A percentile compares a stretch with the other conserved stretches of the same genome.
phyloP scores from a whole-genome alignment of 805 yeast species.

The Scheffersomyces spartinae region DNA sequence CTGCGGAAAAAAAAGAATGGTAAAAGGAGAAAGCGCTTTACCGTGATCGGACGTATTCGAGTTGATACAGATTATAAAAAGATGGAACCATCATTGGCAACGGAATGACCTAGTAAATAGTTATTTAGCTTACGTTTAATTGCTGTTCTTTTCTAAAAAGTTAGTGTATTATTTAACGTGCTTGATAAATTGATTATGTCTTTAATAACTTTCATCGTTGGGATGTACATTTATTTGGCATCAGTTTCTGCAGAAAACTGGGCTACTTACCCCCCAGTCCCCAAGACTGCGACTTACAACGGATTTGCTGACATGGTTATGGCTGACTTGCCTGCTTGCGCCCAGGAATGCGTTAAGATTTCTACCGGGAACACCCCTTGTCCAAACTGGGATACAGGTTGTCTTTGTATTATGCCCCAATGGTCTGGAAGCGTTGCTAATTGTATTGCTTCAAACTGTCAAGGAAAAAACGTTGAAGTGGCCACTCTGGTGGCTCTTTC shows the following conservation, averaged over 20 bases:
- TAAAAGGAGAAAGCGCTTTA: too few relatives aligned
- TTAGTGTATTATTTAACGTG: background rate
- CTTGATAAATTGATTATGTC: background rate
- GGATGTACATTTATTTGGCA: too few relatives aligned
- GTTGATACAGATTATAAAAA: too few relatives aligned
- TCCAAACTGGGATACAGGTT: conserved; percentile 43
- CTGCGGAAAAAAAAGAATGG: too few relatives aligned
- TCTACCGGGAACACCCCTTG: conserved; percentile 34
- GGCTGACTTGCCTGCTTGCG: conserved; percentile 28
- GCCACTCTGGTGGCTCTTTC: conserved; percentile 34
- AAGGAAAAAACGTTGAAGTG: conserved; percentile 20
- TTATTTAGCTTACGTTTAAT: too few relatives aligned
- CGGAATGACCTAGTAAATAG: too few relatives aligned
- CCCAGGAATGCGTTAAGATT: conserved; percentile 26
- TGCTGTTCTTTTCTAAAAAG: too few relatives aligned
- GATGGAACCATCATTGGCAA: too few relatives aligned
- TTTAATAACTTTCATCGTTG: background rate
- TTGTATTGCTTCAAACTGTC: conserved; percentile 28
- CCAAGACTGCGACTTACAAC: conserved; percentile 34
- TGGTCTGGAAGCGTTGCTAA: conserved; percentile 33
- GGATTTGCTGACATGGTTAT: conserved; percentile 38
- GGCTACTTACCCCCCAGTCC: conserved; percentile 34
- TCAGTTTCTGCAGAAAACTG: conserved; percentile 17
- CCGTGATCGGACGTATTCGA: too few relatives aligned
- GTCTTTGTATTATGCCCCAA: conserved; percentile 37